Evolutionary conservation across 306 rosid genomes (phyloP).

Genomic region (Vigna angularis): DNA sequence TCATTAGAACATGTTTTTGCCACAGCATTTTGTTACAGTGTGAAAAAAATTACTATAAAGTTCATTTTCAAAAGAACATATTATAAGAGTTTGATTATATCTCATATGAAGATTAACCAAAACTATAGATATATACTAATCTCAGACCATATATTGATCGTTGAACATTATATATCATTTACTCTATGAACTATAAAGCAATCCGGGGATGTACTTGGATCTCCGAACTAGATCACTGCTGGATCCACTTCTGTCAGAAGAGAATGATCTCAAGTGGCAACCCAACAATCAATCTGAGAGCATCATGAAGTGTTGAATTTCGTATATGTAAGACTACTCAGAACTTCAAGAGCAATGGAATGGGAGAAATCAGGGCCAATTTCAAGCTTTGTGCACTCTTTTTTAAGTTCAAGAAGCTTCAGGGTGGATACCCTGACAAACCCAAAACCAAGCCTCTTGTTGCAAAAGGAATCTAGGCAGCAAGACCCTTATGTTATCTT

Average conservation of each 20-base stretch:
- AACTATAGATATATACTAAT: too few relatives aligned
- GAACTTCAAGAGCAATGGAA: slow-evolving; percentile 93
- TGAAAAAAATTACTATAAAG: too few relatives aligned
- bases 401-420: slow-evolving; percentile 86
- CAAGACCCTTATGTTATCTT: slow-evolving; percentile 96
- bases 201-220: slow-evolving; percentile 58
- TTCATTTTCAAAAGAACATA: too few relatives aligned
- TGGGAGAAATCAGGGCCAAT: slow-evolving; percentile 86
- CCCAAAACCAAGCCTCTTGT: slow-evolving; percentile 57
- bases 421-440: slow-evolving; percentile 65
- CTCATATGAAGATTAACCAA: too few relatives aligned
- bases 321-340: slow-evolving; percentile 81
- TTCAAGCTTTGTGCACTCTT: slow-evolving; percentile 74
- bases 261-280: slow-evolving; percentile 77
- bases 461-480: slow-evolving; percentile 81
- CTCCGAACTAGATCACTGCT: slow-evolving; percentile 63
- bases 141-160: too few relatives aligned
- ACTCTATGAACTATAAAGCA: slow-evolving; percentile 7
- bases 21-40: too few relatives aligned
- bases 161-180: too few relatives aligned
- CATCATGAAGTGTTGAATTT: slow-evolving; percentile 89
- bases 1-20: neutral
- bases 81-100: too few relatives aligned
- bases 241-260: slow-evolving; percentile 63
- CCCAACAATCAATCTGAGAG: slow-evolving; percentile 95